Base-by-base conservation (phyloP, 768 basidiomycete species). In the Termitomyces sp. region DNA sequence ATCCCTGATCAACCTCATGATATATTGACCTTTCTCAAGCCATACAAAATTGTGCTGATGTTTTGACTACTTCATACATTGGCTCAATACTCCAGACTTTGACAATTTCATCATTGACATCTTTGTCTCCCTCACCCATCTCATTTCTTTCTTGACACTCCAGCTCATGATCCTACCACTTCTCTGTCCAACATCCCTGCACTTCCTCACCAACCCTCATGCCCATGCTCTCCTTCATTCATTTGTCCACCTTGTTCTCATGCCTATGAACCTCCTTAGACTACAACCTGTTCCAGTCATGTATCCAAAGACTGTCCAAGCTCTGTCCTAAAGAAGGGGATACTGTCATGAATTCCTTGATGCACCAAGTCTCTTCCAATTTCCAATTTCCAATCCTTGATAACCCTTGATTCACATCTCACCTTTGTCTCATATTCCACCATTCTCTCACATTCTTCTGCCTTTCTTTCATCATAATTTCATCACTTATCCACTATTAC, bases 281-380 rank as follows among this genome's bases (percentile, higher is more conserved):
- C 66, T 4, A 69, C 63, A 8, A 63, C 62, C 6, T 48, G 50
- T 38, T 56, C 62, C n/a, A 63, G 68, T 38, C 56, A 61, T 25
- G 44, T 69, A 11, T 51, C 52, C 34, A 45, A 54, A 29, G 57
- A 61, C 27, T 55, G 54, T 21, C 25, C 40, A 1, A 7, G 11
- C 38, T 56, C 43, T 5, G 42, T 54, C 44, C 53, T 57, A 29
- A 57, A 56, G 19, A 42, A 35, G 56, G 51, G 59, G 51, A 46
- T 49, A 57, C 21, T 60, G 59, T 60, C 12, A 54, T 45, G 25
- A 52, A 46, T 4, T 10, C 4, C 11, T 44, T 1, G 12, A 5
- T 19, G 11, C 3, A 10, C 12, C 17, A 42, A 35, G 34, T 35
- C 34, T 12, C 8, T 8, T 19, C 38, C 2, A 8, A 19, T 8